These are phyloP conservation scores for Nakataea oryzae DNA, from an alignment of 2,329 filamentous ascomycete species.

Conservation along the genomic window DNA sequence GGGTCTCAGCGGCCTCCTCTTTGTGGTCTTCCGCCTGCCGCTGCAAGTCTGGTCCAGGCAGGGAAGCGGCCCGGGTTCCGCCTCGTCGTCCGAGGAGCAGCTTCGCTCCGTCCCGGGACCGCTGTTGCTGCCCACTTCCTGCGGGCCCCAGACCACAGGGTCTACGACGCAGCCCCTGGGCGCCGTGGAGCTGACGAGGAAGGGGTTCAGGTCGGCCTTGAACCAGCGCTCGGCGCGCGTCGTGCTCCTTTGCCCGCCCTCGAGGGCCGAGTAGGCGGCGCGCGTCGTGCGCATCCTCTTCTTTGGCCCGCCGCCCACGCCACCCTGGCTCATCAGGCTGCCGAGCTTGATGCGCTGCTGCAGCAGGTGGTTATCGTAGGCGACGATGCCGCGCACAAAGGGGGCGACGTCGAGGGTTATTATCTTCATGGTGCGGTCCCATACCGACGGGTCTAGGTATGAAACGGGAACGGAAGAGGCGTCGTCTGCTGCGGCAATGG, in stretches of 20 bases:
- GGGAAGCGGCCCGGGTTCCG: neutral
- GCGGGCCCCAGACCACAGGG: neutral
- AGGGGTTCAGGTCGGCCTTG: constrained; percentile 40
- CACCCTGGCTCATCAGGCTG: constrained; percentile 37
- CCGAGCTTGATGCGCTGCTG: constrained; percentile 49
- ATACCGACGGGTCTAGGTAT: constrained; percentile 57
- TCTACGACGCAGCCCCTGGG: constrained; percentile 16
- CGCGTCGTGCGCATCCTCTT: constrained; percentile 57
- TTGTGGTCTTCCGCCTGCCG: neutral
- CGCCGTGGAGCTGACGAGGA: constrained; percentile 46
- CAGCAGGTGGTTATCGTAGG: constrained; percentile 63
- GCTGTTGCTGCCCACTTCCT: neutral
- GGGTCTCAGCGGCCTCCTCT: neutral
- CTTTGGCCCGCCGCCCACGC: constrained; percentile 22
- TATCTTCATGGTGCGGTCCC: constrained; percentile 59
- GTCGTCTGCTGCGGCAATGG: constrained; percentile 39
- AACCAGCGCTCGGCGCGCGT: constrained; percentile 63
- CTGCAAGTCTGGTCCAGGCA: neutral
- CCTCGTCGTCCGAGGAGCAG: neutral
- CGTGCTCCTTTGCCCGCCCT: constrained; percentile 51
- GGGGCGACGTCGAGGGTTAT: constrained; percentile 75
- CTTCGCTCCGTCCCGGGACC: neutral
- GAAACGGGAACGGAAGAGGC: constrained; percentile 17
- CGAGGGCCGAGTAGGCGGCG: constrained; percentile 57
- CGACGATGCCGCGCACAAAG: constrained; percentile 77